A percentile compares a stretch with the other conserved stretches of the same genome.
Conservation (phyloP, 75 land plant genomes). For the Cunninghamia lanceolata region DNA sequence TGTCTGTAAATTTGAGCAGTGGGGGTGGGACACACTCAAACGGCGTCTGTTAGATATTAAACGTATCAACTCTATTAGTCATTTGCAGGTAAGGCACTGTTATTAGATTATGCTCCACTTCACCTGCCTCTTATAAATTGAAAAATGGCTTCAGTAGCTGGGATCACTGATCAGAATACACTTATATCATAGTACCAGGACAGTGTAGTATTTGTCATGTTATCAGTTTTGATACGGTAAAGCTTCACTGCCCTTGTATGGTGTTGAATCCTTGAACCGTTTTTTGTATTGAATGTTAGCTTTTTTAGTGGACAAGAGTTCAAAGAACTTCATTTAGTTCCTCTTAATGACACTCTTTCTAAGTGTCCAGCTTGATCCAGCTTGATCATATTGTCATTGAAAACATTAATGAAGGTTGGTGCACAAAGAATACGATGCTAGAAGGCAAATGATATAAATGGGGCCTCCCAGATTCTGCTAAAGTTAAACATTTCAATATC, state of each 20-base stretch:
- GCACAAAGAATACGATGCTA: neutral
- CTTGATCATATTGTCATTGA: neutral
- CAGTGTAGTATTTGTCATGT: neutral
- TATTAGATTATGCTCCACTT: neutral
- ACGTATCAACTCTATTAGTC: constrained; percentile 63
- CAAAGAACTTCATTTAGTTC: neutral
- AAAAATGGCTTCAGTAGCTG: neutral
- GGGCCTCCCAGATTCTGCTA: neutral
- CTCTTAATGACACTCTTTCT: neutral
- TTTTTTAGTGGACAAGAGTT: neutral
- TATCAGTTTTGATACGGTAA: neutral
- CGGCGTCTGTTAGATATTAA: constrained; percentile 79
- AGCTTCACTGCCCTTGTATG: neutral
- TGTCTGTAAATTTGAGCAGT: constrained; percentile 84
- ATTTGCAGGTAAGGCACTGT: constrained; percentile 63
- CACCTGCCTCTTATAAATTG: neutral
- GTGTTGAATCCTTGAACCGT: neutral
- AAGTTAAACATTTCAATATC: neutral
- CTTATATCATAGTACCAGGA: neutral
- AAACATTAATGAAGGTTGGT: neutral
- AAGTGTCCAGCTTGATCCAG: neutral
- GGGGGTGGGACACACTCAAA: constrained; percentile 96
- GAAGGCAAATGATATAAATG: neutral
- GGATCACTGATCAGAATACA: neutral
- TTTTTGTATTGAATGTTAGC: neutral